Base-by-base conservation (phyloP, 2,329 filamentous ascomycete genomes). In the Penicillium sp. region DNA sequence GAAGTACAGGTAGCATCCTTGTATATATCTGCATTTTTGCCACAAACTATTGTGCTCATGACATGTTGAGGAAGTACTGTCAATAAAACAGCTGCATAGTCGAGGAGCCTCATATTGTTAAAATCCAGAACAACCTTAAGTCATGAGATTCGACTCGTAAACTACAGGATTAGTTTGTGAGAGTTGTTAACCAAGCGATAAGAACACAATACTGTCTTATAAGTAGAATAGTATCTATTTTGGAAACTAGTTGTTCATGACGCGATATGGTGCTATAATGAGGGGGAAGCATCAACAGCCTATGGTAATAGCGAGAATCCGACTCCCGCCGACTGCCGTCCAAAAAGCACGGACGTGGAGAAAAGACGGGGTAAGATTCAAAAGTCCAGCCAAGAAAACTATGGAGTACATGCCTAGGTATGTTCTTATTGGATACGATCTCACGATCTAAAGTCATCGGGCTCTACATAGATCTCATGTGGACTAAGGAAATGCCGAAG, bases 401-500 rank as follows among this genome's bases (percentile, higher is more conserved):
- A 7, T 16, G 13, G 31, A 19, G 35, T 39, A 39, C n/a, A 22
- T 42, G 24, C 4, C 24, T 8, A 29, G 27, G 27, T 29, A 42
- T 42, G 11, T 5, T 39, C 39, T 42, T 14, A 22, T 42, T 21
- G 19, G 39, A 22, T 6, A 8, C 9, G 10, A 1, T 39, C 13
- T 13, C 5, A 19, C 5, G n/a, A 19, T 22, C n/a, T 42, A 16
- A 42, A 9, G n/a, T 19, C 19, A 42, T 42, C 6, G 39, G 19
- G 39, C 39, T 19, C 39, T 42, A 42, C 39, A 22, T 22, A 42
- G n/a, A 42, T 6, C 3, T 22, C 35, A 29, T 16, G 8, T 33
- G 57, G 52, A 44, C 54, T 57, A 61, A 60, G 47, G 52, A 60
- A 57, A 58, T 61, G 63, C 62, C 62, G 62, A 65, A 65, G 64